Base-by-base conservation (phyloP, 1,139 yeast species). In the Saccharomyces hybrid region DNA sequence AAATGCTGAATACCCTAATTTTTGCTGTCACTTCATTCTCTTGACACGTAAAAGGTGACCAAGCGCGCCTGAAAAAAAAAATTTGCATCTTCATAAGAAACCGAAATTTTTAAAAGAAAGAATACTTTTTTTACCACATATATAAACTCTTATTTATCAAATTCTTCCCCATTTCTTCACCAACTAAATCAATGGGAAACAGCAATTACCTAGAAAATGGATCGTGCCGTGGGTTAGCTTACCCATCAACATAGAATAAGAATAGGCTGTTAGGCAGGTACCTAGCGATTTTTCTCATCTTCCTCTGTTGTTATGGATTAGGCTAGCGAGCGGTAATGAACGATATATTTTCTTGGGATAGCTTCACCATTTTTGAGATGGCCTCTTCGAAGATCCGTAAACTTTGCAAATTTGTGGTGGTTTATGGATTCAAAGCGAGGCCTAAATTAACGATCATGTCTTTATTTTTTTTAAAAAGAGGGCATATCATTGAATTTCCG, bases 371-470 rank as follows among this genome's bases (percentile, higher is more conserved):
- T 31, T 31, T 31, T 31, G 34, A 31, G 34, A 31, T 58, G 84
- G 80, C 85, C 77, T 80, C 84, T 81, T 82, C 86, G 86, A 82
- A 82, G 86, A 81, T 81, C 79, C 78, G 68, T 75, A 73, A 70
- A 74, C 78, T 79, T 73, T 69, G 61, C 66, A 58, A 61, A 64
- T 69, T 64, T 73, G 68, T 52, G 48, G 78, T 81, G 82, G 83
- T 75, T 68, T 76, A 72, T 71, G 73, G 83, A 81, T 81, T 82
- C 86, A 82, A 82, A 82, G 83, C 82, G 85, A 79, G 73, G 86
- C 84, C 85, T 66, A 82, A 78, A 82, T 55, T 59, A 62, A 61
- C 55, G 63, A 55, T 57, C 46, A 51, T 50, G 47, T 54, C 55
- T 53, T 52, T 28, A 48, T 47, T 24, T n/a, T n/a, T 24, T 34